phyloP scores from a whole-genome alignment of 257 asterid species.

The Lavandula angustifolia region DNA sequence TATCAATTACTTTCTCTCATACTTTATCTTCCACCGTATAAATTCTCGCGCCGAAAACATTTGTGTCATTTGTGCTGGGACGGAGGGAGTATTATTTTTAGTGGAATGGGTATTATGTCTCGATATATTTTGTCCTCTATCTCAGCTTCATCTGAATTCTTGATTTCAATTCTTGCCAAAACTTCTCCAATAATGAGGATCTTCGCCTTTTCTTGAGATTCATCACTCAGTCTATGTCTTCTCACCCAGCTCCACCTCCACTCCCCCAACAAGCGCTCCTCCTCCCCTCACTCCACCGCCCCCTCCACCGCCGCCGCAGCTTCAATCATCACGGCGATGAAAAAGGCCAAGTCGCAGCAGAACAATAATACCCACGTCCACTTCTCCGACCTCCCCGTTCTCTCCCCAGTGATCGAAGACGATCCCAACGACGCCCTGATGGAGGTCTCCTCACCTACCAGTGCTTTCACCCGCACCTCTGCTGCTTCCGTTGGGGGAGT shows the following conservation, averaged over 20 bases:
- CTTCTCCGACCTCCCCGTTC: slow-evolving; percentile 47
- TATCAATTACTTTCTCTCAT: no score
- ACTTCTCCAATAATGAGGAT: slow-evolving; percentile 43
- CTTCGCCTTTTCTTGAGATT: slow-evolving; percentile 44
- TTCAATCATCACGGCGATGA: slow-evolving; percentile 57
- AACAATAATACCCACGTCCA: slow-evolving; percentile 52
- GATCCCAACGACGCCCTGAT: slow-evolving; percentile 52
- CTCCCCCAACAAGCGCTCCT: slow-evolving; percentile 34
- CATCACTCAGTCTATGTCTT: slow-evolving; percentile 62
- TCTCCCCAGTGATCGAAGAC: slow-evolving; percentile 65
- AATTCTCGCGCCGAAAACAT: no score
- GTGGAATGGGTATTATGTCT: no score
- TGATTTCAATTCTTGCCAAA: slow-evolving; percentile 12
- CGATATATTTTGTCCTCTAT: neutral
- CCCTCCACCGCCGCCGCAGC: slow-evolving; percentile 34
- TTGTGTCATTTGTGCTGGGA: no score
- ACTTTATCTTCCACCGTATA: no score
- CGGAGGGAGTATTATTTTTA: no score
- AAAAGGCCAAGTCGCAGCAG: slow-evolving; percentile 73
- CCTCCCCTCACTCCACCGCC: slow-evolving; percentile 30
- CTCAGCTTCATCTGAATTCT: slow-evolving; percentile 15
- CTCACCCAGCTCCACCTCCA: slow-evolving; percentile 48
- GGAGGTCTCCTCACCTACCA: slow-evolving; percentile 51
- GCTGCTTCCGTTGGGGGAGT: slow-evolving; percentile 52
- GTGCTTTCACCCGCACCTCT: slow-evolving; percentile 38